These are phyloP conservation scores for Blastobotrys malaysiensis DNA, from an alignment of 1,139 yeast species.

Conservation along the genomic window DNA sequence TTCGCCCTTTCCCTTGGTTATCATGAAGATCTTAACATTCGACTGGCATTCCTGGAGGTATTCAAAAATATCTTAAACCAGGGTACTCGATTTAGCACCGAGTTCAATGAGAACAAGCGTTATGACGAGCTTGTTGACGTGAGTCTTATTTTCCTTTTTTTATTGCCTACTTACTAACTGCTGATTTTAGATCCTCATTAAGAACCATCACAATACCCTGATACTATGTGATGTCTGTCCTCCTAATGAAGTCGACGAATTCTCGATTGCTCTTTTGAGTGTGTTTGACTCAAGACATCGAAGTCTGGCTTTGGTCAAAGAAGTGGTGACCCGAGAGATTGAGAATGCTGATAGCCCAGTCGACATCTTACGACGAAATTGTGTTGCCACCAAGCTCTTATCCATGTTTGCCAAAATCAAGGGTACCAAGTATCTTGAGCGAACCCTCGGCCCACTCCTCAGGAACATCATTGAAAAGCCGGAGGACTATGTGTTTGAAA, in stretches of 20 bases:
- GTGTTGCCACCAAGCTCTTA: conserved; percentile 72
- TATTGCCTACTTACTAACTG: neutral
- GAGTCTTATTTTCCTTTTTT: neutral
- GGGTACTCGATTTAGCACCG: conserved; percentile 32
- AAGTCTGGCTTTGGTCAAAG: conserved; percentile 51
- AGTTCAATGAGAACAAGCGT: conserved; percentile 31
- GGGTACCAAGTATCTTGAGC: conserved; percentile 54
- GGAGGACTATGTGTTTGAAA: conserved; percentile 62
- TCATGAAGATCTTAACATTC: conserved; percentile 57
- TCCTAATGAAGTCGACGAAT: conserved; percentile 63
- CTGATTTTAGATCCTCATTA: conserved; percentile 9
- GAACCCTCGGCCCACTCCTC: conserved; percentile 51
- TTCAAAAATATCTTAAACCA: conserved; percentile 61
- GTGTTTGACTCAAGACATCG: conserved; percentile 51
- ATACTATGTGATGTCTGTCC: conserved; percentile 43
- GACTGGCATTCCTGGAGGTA: conserved; percentile 71
- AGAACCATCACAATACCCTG: conserved; percentile 19
- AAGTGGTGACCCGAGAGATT: conserved; percentile 60
- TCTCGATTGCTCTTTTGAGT: conserved; percentile 66
- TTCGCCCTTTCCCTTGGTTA: conserved; percentile 76
- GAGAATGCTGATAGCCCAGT: conserved; percentile 53
- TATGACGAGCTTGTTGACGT: conserved; percentile 31
- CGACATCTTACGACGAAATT: conserved; percentile 73
- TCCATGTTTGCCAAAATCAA: conserved; percentile 64
- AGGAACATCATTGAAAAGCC: conserved; percentile 46